Conservation (phyloP, 768 basidiomycete genomes). For the Panus rudis region DNA sequence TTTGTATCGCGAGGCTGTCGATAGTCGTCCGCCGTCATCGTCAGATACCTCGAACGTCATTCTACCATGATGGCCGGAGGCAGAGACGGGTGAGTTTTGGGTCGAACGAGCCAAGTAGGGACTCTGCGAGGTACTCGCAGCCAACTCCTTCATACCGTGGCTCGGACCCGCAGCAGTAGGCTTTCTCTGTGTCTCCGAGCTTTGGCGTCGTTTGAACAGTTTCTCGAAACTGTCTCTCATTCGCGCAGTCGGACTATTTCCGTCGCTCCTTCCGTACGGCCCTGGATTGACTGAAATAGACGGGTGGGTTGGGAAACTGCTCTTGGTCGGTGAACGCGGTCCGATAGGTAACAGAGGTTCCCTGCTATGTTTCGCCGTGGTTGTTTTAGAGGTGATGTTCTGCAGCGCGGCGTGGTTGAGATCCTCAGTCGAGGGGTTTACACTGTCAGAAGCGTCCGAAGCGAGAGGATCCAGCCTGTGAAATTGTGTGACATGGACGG, state of each 20-base stretch:
- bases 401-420: conserved; percentile 23
- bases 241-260: conserved; percentile 25
- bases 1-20: conserved; percentile 14
- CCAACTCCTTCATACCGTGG: conserved; percentile 10
- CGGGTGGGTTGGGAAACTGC: conserved; percentile 17
- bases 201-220: conserved; percentile 44
- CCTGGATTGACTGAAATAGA: conserved; percentile 18
- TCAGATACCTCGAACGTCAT: conserved; percentile 22
- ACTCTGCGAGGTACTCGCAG: conserved; percentile 4
- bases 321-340: conserved; percentile 14
- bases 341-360: conserved; percentile 65
- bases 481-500: conserved; percentile 35
- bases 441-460: conserved; percentile 34
- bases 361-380: conserved; percentile 50
- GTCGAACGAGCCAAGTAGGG: conserved; percentile 14
- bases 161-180: conserved; percentile 15
- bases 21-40: conserved; percentile 15
- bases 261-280: conserved; percentile 24
- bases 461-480: conserved; percentile 32
- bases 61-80: conserved; percentile 11
- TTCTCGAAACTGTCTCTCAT: conserved; percentile 59
- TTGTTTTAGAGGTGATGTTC: conserved; percentile 34
- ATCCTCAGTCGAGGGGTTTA: conserved; percentile 24
- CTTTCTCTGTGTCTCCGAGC: conserved; percentile 26
- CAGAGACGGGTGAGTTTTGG: conserved; percentile 12